phyloP scores from a whole-genome alignment of 2,329 filamentous ascomycete species.

The Pyricularia pennisetigena region DNA sequence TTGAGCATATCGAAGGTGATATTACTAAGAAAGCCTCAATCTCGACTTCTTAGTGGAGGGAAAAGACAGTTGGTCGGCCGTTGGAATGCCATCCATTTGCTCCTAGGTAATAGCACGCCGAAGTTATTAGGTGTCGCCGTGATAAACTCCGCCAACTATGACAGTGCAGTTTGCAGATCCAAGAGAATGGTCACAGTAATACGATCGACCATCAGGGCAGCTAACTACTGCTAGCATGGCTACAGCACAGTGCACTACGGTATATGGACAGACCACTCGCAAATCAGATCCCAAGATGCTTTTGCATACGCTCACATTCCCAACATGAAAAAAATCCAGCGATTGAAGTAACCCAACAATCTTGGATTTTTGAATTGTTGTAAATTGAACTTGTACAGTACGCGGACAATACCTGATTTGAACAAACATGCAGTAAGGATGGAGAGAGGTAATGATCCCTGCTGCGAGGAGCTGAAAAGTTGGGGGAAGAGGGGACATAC shows the following conservation, averaged over 20 bases:
- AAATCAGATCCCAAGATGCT: not conserved
- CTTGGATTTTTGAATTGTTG: not conserved
- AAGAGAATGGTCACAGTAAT: not conserved
- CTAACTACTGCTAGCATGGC: not conserved
- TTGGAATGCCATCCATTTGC: not conserved
- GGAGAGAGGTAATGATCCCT: not conserved
- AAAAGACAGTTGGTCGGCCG: not conserved
- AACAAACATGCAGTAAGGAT: not conserved
- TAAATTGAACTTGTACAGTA: not conserved
- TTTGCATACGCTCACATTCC: not conserved
- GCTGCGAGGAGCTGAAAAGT: not conserved
- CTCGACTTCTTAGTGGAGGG: slow-evolving; percentile 1
- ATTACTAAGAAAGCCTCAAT: not conserved
- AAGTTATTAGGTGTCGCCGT: not conserved
- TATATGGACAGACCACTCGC: not conserved
- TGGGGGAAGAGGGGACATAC: not conserved
- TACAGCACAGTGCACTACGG: not conserved
- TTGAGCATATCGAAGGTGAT: not conserved
- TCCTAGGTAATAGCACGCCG: not conserved
- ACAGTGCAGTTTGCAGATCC: not conserved
- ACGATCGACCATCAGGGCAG: not conserved
- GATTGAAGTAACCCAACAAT: not conserved
- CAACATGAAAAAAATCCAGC: not conserved
- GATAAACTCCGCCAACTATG: not conserved
- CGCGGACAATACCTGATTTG: not conserved